Conservation (phyloP, 2,329 filamentous ascomycete genomes). For the Fusarium tricinctum region DNA sequence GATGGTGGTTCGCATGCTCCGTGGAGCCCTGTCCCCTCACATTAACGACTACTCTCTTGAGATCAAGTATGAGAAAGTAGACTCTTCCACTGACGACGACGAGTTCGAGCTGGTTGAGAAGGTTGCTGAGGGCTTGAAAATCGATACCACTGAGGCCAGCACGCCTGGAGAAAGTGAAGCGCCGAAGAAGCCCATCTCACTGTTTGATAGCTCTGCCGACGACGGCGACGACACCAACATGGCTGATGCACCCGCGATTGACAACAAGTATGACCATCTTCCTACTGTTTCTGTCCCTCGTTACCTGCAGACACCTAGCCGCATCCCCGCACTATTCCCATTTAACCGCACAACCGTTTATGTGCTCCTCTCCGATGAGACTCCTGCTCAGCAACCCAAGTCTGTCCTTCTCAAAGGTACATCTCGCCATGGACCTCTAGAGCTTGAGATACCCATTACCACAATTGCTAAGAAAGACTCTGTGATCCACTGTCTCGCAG, state of each 20-base stretch:
- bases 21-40: constrained; percentile 76
- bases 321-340: constrained; percentile 75
- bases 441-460: constrained; percentile 74
- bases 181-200: constrained; percentile 64
- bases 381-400: constrained; percentile 58
- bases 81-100: constrained; percentile 54
- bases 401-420: constrained; percentile 71
- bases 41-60: constrained; percentile 74
- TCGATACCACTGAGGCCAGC: constrained; percentile 49
- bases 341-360: constrained; percentile 77
- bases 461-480: constrained; percentile 60
- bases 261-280: constrained; percentile 63
- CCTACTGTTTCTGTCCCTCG: constrained; percentile 67
- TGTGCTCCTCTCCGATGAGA: constrained; percentile 70
- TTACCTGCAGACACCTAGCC: constrained; percentile 73
- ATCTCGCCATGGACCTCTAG: constrained; percentile 69
- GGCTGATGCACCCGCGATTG: constrained; percentile 36
- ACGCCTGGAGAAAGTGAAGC: constrained; percentile 18
- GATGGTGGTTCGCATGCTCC: constrained; percentile 81
- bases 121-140: constrained; percentile 63
- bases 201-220: constrained; percentile 67
- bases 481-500: constrained; percentile 78
- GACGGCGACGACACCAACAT: constrained; percentile 58
- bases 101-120: constrained; percentile 75
- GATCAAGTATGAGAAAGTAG: constrained; percentile 65